Evolutionary conservation across 1,284 basidiomycete species (phyloP), one percentile per base, ranked within the genome.

Genomic region (Porogramme epimiltina): DNA sequence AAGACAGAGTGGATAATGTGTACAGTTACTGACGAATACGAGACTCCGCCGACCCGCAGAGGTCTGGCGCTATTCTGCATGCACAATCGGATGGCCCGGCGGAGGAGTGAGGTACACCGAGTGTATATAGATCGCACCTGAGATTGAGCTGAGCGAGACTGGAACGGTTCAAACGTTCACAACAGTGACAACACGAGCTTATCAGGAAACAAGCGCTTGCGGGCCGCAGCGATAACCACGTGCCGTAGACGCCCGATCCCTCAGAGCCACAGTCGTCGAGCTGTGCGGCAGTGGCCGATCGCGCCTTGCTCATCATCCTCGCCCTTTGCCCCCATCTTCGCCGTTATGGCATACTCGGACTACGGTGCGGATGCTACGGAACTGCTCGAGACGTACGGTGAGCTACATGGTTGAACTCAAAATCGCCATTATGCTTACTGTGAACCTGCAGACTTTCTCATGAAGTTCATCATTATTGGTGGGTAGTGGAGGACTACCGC

Each of bases 401-500:
- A 42, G 81, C 37, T 11, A 3, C 19, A 8, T 13, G 13, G 13
- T 13, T 31, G 8, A 31, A 31, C 28, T 31, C 28, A 8, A 31
- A n/a, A 4, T 4, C 22, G 20, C 6, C 50, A 19, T 25, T 20
- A 15, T 13, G 33, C 51, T 52, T 42, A 61, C 41, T n/a, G 43
- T 33, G 42, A 44, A 37, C 23, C 25, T 23, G 10, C 68, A 96
- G 95, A 98, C 75, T 98, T 96, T 70, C 81, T 98, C 59, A 91
- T 98, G 85, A 98, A 98, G 75, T 94, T 93, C 73, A 97, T 98
- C 67, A 85, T 98, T 62, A 93, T 98, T 63, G 95, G 94, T 93
- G 63, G 47, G 77, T 51, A 41, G 25, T 10, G 50, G 34, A 13
- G 24, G 45, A 41, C 26, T 28, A n/a, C 25, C 24, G 24, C 25